Evolutionary conservation across 805 yeast species (phyloP).

Genomic region (Teunomyces stri): DNA sequence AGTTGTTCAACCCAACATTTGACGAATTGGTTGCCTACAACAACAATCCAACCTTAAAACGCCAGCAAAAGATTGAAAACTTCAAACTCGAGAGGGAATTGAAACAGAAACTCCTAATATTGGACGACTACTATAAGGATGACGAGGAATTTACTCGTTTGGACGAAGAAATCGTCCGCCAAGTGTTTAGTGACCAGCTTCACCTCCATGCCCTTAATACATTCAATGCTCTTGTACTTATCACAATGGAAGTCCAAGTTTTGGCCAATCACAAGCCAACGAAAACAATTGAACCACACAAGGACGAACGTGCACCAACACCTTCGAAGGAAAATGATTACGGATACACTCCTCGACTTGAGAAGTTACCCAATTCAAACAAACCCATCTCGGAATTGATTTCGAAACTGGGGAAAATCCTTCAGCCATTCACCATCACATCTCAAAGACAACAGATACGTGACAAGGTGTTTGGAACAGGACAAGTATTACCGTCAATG

Average conservation of each 20-base stretch:
- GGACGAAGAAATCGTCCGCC: slow-evolving; percentile 67
- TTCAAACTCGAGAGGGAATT: slow-evolving; percentile 61
- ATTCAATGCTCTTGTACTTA: slow-evolving; percentile 54
- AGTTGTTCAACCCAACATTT: slow-evolving; percentile 39
- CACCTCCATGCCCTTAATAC: slow-evolving; percentile 50
- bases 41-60: slow-evolving; percentile 42
- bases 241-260: slow-evolving; percentile 65
- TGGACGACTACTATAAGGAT: slow-evolving; percentile 29
- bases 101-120: slow-evolving; percentile 37
- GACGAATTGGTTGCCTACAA: slow-evolving; percentile 26
- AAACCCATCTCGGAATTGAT: slow-evolving; percentile 39
- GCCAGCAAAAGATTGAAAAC: slow-evolving; percentile 72
- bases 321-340: slow-evolving; percentile 22
- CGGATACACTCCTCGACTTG: slow-evolving; percentile 66
- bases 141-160: slow-evolving; percentile 27
- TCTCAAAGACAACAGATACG: slow-evolving; percentile 52
- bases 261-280: slow-evolving; percentile 38
- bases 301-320: slow-evolving; percentile 10
- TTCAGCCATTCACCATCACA: slow-evolving; percentile 80
- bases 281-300: slow-evolving; percentile 10
- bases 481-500: slow-evolving; percentile 92
- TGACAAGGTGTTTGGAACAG: slow-evolving; percentile 79
- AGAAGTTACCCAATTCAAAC: slow-evolving; percentile 31
- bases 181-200: slow-evolving; percentile 54
- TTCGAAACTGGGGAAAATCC: slow-evolving; percentile 71